Evolutionary conservation across 768 basidiomycete genomes (phyloP), one percentile per base, ranked within the genome.

Genomic region (Boletus bicolor): DNA sequence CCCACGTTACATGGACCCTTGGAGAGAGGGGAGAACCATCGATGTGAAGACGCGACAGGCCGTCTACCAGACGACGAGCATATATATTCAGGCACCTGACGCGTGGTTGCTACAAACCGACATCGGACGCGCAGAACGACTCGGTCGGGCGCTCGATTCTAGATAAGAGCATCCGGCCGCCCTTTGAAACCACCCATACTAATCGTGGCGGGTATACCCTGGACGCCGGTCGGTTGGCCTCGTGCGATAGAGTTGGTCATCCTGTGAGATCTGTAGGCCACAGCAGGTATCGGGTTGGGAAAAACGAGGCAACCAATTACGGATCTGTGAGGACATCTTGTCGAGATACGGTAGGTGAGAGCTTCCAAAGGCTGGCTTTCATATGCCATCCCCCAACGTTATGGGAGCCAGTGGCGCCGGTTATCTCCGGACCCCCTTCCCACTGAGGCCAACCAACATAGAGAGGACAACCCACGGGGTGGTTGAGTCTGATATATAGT

Each of bases 161-260:
- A 41, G n/a, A 35, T 41, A 42, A 30, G 7, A 24, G 37, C 15
- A 34, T 50, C n/a, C n/a, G 44, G 49, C 38, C 48, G 30, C 34
- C 43, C 32, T 44, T 32, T 19, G 3, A 15, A 28, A 28, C 19
- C 21, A 41, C 42, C 46, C 7, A 28, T 9, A 32, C 5, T 6
- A 44, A 43, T 26, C 17, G n/a, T 50, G 44, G 58, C 54, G 52
- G 49, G 54, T 36, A 34, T 46, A 21, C 54, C 28, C 38, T 39
- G 38, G 6, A 39, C n/a, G 38, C 57, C 51, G 48, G 49, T 38
- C 2, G 21, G 14, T 39, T n/a, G 34, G 30, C 42, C 54, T 51
- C 51, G 62, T 60, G 61, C 64, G 48, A 63, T 61, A 56, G 57
- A 61, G 62, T 61, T 57, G 32, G 4, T 32, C 43, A n/a, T 43